Conservation (phyloP, 208 protist genomes). For the Acanthamoeba culbertsoni region DNA sequence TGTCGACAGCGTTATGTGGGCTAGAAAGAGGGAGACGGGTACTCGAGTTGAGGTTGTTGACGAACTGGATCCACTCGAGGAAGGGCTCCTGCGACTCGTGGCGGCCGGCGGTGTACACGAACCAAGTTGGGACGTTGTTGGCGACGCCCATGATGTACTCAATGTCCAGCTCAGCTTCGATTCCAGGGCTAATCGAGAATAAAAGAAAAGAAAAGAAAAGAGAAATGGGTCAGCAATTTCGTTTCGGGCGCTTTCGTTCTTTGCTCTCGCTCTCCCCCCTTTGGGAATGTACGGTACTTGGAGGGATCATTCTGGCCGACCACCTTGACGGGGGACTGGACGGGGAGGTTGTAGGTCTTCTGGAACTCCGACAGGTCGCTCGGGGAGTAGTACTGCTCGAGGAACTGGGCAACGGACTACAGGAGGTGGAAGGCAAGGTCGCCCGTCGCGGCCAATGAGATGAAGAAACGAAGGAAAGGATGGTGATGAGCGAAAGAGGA, state of each 20-base stretch:
- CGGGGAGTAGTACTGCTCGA: constrained; percentile 5
- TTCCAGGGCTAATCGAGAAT: neutral
- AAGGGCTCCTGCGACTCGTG: constrained; percentile 44
- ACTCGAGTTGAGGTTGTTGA: constrained; percentile 10
- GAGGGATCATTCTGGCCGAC: neutral
- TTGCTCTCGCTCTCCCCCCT: too few relatives aligned
- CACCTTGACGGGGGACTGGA: constrained; percentile 13
- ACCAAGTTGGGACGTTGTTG: neutral
- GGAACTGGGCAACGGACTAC: constrained; percentile 40
- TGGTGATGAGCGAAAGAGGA: neutral
- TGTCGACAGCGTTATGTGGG: neutral
- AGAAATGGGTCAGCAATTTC: neutral
- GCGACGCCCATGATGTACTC: constrained; percentile 61
- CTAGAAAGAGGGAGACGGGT: neutral
- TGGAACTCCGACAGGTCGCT: constrained; percentile 12
- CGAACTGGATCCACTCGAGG: neutral
- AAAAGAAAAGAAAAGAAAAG: neutral
- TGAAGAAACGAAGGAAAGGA: neutral
- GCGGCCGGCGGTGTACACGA: neutral
- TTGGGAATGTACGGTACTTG: too few relatives aligned
- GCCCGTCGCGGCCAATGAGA: neutral
- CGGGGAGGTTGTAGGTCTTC: constrained; percentile 31
- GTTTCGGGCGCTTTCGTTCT: too few relatives aligned
- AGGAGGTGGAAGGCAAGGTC: neutral
- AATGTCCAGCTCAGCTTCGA: constrained; percentile 41